Evolutionary conservation across 495 filamentous ascomycete species (phyloP), one percentile per base, ranked within the genome.

Genomic region (Lepidopterella palustris): DNA sequence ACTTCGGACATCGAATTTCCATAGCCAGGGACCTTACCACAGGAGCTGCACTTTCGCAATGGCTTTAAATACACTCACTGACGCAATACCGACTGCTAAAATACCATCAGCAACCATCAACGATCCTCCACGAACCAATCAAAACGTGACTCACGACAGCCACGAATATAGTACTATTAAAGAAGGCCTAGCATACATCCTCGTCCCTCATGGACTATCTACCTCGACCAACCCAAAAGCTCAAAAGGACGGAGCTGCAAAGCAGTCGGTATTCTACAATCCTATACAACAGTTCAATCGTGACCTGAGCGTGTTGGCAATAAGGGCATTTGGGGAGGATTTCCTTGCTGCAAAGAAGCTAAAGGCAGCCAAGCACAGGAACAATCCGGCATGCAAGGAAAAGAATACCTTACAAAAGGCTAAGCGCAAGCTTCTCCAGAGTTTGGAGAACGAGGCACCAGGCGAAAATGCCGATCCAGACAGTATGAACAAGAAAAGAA

Each of bases 221-320:
- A 71, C 64, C 29, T 69, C 71, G 1, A 60, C 61, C 21, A 56
- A 66, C 25, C 68, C 61, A 10, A 70, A 68, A 32, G 51, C 59
- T 40, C 67, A 49, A 15, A 61, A 71, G 45, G 63, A 69, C 60
- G 76, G 81, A 11, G 76, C 82, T 40, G 77, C 79, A 28, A 72
- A 77, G 15, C 90, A 96, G 70, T 81, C 85, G 27, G 95, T 98
- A 25, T 98, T 98, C 71, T 98, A 98, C 76, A 98, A 98, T 63
- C 92, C 93, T 0, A 95, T 98, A 42, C 95, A 97, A 69, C 95
- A 97, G 72, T 98, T 96, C 78, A 98, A 98, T 75, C 84, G 93
- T 9, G 93, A 98, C 73, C 75, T 98, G 64, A 96, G 89, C 67
- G 87, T 97, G 28, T 80, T 97, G 21, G 88, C 91, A 18, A 95